These are phyloP conservation scores for Xylaria longipes DNA, from an alignment of 495 filamentous ascomycete species.

Conservation along the genomic window DNA sequence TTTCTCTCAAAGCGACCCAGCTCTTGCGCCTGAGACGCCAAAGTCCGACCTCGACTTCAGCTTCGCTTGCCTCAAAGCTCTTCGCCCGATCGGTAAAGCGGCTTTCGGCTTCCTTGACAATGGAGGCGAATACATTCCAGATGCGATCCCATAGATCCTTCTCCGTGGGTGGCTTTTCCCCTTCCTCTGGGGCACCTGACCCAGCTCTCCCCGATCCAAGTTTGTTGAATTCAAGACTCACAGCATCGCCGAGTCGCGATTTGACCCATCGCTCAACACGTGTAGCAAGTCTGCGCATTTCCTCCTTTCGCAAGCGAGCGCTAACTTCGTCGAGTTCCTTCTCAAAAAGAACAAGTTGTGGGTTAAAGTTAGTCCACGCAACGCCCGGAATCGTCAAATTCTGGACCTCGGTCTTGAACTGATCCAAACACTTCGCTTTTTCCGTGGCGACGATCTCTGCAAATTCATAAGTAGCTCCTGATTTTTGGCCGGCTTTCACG, in stretches of 20 bases:
- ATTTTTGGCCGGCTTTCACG: constrained; percentile 91
- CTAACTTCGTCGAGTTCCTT: constrained; percentile 92
- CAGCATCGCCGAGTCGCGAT: constrained; percentile 81
- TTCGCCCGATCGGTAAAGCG: constrained; percentile 86
- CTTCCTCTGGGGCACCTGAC: constrained; percentile 76
- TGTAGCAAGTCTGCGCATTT: constrained; percentile 91
- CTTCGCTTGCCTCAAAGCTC: constrained; percentile 89
- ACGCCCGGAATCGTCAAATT: constrained; percentile 76
- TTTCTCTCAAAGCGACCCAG: constrained; percentile 87
- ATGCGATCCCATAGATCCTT: constrained; percentile 95
- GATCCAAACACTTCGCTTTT: constrained; percentile 73
- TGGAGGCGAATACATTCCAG: constrained; percentile 83
- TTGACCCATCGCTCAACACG: constrained; percentile 93
- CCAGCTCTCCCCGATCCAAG: constrained; percentile 86
- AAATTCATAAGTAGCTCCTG: constrained; percentile 87
- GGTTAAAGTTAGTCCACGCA: constrained; percentile 74
- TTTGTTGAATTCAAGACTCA: constrained; percentile 93
- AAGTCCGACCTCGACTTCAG: constrained; percentile 90
- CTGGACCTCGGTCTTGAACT: constrained; percentile 79
- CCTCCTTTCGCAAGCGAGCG: constrained; percentile 80
- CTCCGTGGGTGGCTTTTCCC: constrained; percentile 73
- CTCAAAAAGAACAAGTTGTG: constrained; percentile 60
- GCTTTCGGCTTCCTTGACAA: constrained; percentile 84
- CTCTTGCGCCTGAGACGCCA: constrained; percentile 92
- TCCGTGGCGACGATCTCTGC: constrained; percentile 89